Evolutionary conservation across 2,329 filamentous ascomycete species (phyloP).

Genomic region (Rhexocercosporidium sp.): DNA sequence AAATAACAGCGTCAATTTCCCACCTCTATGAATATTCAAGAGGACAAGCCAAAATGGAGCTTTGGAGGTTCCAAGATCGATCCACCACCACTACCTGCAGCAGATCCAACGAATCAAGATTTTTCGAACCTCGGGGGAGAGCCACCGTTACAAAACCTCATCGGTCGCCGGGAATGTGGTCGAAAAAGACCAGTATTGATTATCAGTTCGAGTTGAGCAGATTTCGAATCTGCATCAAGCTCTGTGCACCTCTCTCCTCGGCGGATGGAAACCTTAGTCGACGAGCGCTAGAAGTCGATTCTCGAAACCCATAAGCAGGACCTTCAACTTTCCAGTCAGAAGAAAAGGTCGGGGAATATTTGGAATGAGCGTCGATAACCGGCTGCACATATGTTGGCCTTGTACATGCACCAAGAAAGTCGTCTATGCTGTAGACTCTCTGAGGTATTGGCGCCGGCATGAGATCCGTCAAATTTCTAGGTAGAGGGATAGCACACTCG

Average conservation of each 20-base stretch:
- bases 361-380: constrained; percentile 36
- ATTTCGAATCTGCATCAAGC: constrained; percentile 42
- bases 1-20: background rate
- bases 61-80: background rate
- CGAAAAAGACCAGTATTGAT: background rate
- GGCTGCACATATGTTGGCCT: constrained; percentile 40
- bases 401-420: constrained; percentile 43
- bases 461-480: constrained; percentile 29
- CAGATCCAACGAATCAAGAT: background rate
- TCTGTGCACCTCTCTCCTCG: constrained; percentile 36
- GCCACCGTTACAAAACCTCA: background rate
- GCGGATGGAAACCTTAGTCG: constrained; percentile 25
- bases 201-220: constrained; percentile 38
- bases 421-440: constrained; percentile 36
- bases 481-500: constrained; percentile 34
- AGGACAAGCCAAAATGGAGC: background rate
- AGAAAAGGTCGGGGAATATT: constrained; percentile 38
- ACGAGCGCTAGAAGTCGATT: constrained; percentile 13
- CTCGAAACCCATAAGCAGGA: constrained; percentile 32
- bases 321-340: constrained; percentile 36
- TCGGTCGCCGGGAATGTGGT: background rate
- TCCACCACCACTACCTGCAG: background rate
- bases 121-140: background rate
- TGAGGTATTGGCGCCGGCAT: constrained; percentile 24
- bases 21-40: constrained; percentile 6